Evolutionary conservation across 1,284 basidiomycete species (phyloP), one percentile per base, ranked within the genome.

Genomic region (Cryptococcus jaspeensis): DNA sequence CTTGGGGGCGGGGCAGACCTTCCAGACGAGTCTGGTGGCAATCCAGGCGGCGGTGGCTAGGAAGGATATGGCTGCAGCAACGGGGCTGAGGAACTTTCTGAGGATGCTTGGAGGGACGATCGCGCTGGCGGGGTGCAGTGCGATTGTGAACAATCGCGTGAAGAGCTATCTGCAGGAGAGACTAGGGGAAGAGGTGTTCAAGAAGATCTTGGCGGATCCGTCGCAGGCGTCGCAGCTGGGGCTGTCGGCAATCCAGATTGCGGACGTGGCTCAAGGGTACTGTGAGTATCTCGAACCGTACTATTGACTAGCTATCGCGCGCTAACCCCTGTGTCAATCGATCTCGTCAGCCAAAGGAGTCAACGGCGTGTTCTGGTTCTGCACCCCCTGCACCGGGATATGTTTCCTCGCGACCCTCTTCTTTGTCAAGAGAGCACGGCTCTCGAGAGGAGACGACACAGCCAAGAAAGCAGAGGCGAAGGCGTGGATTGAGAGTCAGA

Each of bases 21-120:
- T 74, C 50, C 74, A 76, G 51, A 76, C 74, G 16, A 65, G 65
- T 28, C 53, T 76, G 18, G 59, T 76, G 9, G 72, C 80, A 39
- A 85, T 89, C 55, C 88, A 90, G 73, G 77, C 72, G 4, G 55
- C 66, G 7, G 71, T 73, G 2, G 54, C 56, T 12, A 53, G 74
- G 23, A 68, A 66, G 41, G 74, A 76, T 32, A 74, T 77, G 74
- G 75, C 74, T 2, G 68, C 70, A 8, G 74, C 72, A 3, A 76
- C 73, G 1, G 74, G 72, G 0, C 54, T 64, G 7, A 46, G 69
- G 48, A 77, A 74, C 47, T 75, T 74, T 47, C 52, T 72, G n/a
- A 60, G 75, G 37, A 69, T 72, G 65, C 53, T 77, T 9, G 75
- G 71, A 9, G 70, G 70, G 2, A 71, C 69, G 0, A 57, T 71